Evolutionary conservation across 257 asterid genomes (phyloP).

Genomic region (Prunella vulgaris): DNA sequence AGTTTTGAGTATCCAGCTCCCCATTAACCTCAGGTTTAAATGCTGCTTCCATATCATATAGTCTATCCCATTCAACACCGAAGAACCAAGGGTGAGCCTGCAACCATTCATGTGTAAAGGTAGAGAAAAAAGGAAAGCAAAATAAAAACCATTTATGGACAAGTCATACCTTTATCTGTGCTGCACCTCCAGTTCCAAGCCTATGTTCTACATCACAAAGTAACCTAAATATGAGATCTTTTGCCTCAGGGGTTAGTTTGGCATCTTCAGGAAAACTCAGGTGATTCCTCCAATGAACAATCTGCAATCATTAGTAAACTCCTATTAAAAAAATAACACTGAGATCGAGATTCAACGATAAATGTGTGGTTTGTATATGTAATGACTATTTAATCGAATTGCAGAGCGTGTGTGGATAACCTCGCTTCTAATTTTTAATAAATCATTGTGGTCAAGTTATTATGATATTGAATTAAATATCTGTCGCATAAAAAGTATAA

Average conservation of each 20-base stretch:
- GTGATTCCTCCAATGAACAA: constrained; percentile 94
- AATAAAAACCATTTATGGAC: constrained; percentile 1
- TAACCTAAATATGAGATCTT: constrained; percentile 76
- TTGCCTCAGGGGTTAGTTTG: constrained; percentile 69
- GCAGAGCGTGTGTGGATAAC: not conserved
- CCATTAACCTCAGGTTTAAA: constrained; percentile 87
- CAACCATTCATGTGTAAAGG: constrained; percentile 21
- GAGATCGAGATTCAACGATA: constrained; percentile 10
- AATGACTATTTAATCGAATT: not conserved
- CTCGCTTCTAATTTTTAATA: constrained; percentile 8
- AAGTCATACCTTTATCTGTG: constrained; percentile 72
- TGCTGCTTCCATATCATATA: constrained; percentile 96
- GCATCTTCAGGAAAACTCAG: constrained; percentile 74
- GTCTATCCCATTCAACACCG: constrained; percentile 70
- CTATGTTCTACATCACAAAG: constrained; percentile 91
- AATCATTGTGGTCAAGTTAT: not conserved
- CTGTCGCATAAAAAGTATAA: constrained; percentile 6
- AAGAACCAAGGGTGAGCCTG: constrained; percentile 93
- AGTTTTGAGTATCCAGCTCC: constrained; percentile 90
- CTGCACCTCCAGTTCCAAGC: constrained; percentile 84
- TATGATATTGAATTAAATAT: not conserved
- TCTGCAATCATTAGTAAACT: constrained; percentile 44
- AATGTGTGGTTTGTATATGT: not conserved
- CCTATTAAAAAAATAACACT: not conserved
- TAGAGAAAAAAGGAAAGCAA: constrained; percentile 4